Evolutionary conservation across 768 basidiomycete genomes (phyloP), one percentile per base, ranked within the genome.

Genomic region (Imleria badia): DNA sequence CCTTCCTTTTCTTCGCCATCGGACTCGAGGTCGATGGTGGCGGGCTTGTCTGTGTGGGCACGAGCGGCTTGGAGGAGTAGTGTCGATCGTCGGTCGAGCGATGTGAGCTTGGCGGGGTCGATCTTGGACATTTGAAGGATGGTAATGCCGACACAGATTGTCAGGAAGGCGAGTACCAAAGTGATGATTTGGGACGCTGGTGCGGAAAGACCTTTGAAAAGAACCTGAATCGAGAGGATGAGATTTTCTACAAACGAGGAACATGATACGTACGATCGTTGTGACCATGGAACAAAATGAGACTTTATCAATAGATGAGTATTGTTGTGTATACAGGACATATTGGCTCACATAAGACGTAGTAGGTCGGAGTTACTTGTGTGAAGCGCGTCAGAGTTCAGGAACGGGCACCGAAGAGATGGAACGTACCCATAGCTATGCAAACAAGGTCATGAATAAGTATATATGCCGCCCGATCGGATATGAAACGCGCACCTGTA

Each of bases 71-170:
- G 86, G 31, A 99, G 81, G 22, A 99, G 83, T 45, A 98, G 81
- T 0, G 97, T 98, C 2, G 91, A 89, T 33, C 89, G 81, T 17
- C 96, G 81, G 68, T 98, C 97, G 63, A 99, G 87, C 45, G 84
- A 83, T 54, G 77, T 76, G 65, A 98, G 79, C 50, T 84, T 73
- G 19, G 77, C 78, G 11, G 97, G 96, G 66, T 99, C 96, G 60
- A 98, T 84, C 74, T 92, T 92, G 69, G 89, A 92, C 83, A 96
- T 88, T 73, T 99, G 97, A 9, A 99, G 84, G 59, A 99, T 86
- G 30, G 89, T 90, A 69, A 98, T 98, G 19, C 96, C 96, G 20
- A 92, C 74, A 65, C 90, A 93, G 51, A 95, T 95, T 54, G 89
- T 85, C 58, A 97, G 72, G 78, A 99, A 98, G 9, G 85, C 95